Conservation (phyloP, 1,284 basidiomycete genomes). For the Pseudozyma thailandica region DNA sequence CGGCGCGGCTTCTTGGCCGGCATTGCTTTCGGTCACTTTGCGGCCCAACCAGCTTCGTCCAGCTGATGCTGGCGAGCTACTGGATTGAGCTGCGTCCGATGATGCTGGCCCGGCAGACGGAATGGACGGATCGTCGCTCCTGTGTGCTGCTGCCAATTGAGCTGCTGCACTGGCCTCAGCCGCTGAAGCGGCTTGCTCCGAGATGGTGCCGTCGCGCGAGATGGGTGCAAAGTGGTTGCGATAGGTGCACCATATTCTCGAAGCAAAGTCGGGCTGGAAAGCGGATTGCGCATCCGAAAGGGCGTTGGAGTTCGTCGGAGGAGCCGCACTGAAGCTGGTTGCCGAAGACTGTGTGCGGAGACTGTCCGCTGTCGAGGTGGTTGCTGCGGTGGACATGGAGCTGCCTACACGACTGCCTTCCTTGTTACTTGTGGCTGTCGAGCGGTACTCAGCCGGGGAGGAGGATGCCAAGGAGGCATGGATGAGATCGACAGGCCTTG, state of each 20-base stretch:
- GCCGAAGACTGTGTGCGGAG: slow-evolving; percentile 36
- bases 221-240: slow-evolving; percentile 64
- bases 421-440: slow-evolving; percentile 1
- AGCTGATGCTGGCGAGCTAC: slow-evolving; percentile 22
- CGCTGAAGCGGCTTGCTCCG: slow-evolving; percentile 56
- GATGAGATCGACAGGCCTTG: slow-evolving; percentile 16
- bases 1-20: slow-evolving; percentile 17
- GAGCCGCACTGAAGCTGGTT: slow-evolving; percentile 23
- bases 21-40: slow-evolving; percentile 30
- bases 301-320: neutral
- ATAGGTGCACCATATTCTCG: slow-evolving; percentile 66
- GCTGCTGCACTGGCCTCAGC: slow-evolving; percentile 31
- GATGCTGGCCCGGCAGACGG: slow-evolving; percentile 6
- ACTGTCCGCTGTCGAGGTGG: slow-evolving; percentile 25
- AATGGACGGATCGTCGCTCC: slow-evolving; percentile 3
- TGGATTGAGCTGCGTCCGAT: slow-evolving; percentile 12
- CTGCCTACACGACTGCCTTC: slow-evolving; percentile 32
- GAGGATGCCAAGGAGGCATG: slow-evolving; percentile 17
- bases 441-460: slow-evolving; percentile 10
- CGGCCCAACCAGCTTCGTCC: slow-evolving; percentile 46
- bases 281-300: slow-evolving; percentile 19
- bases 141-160: slow-evolving; percentile 14
- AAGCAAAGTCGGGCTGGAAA: slow-evolving; percentile 53
- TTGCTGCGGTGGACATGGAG: slow-evolving; percentile 31
- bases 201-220: slow-evolving; percentile 62